Evolutionary conservation across 2,329 filamentous ascomycete species (phyloP).

Genomic region (Moelleriella libera): DNA sequence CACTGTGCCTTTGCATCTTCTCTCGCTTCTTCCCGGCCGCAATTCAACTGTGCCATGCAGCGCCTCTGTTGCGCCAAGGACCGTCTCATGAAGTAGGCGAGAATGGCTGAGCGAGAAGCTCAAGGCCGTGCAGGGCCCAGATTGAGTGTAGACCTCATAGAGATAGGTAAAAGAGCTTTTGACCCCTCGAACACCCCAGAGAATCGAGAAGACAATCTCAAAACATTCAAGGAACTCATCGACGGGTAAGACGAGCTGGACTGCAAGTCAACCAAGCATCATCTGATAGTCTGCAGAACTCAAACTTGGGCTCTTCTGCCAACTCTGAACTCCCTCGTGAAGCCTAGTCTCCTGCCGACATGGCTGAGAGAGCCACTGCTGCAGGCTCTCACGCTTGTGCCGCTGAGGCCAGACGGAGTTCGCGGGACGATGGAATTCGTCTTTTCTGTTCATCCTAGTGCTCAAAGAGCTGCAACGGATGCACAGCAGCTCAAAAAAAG

Average conservation of each 20-base stretch:
- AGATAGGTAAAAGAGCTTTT: constrained; percentile 33
- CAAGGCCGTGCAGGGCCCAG: constrained; percentile 11
- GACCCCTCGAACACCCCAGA: constrained; percentile 23
- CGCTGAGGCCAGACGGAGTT: constrained; percentile 48
- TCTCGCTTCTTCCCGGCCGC: too few species aligned
- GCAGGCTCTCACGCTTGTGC: constrained; percentile 42
- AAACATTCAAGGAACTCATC: constrained; percentile 32
- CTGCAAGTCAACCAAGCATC: neutral
- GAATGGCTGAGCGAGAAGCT: constrained; percentile 14
- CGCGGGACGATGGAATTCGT: constrained; percentile 57
- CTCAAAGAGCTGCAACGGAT: constrained; percentile 23
- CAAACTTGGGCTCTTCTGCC: constrained; percentile 40
- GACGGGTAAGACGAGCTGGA: constrained; percentile 24
- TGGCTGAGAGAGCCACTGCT: constrained; percentile 47
- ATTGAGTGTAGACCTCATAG: constrained; percentile 19
- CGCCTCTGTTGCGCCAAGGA: neutral
- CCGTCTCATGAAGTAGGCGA: neutral
- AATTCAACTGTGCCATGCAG: too few species aligned
- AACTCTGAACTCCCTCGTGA: constrained; percentile 47
- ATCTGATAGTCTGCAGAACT: constrained; percentile 12
- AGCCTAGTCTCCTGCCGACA: constrained; percentile 40
- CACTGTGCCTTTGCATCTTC: too few species aligned
- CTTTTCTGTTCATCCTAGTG: constrained; percentile 51
- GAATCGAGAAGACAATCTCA: constrained; percentile 18
- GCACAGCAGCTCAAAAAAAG: constrained; percentile 33